Conservation (phyloP, 805 yeast species). For the Pichia eremophila region DNA sequence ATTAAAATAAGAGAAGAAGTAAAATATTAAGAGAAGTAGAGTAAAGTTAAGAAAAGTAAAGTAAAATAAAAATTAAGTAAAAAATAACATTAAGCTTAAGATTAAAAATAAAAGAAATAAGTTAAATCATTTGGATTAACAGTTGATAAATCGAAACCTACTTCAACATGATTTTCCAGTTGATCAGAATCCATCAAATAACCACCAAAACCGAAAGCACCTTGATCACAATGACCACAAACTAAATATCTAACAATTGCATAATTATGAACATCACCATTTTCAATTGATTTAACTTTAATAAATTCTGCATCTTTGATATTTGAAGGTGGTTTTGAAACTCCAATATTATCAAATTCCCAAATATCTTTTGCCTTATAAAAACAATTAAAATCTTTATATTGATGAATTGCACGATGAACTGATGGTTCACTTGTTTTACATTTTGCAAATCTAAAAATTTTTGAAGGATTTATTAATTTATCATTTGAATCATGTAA, state of each 20-base stretch:
- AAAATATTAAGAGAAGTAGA: not conserved
- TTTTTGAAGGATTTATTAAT: slow-evolving; percentile 1
- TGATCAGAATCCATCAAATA: slow-evolving; percentile 18
- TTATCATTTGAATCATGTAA: not conserved
- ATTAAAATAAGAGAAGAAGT: not conserved
- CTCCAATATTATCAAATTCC: slow-evolving; percentile 77
- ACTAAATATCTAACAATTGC: slow-evolving; percentile 45
- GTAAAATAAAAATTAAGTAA: too few relatives aligned
- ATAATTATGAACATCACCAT: slow-evolving; percentile 15
- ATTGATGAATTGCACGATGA: not conserved
- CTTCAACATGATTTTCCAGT: slow-evolving; percentile 4
- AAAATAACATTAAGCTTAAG: too few relatives aligned
- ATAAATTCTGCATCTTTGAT: slow-evolving; percentile 1
- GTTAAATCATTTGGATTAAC: slow-evolving; percentile 11
- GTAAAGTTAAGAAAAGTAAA: not conserved
- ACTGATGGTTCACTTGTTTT: slow-evolving; percentile 1
- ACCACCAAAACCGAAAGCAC: slow-evolving; percentile 67
- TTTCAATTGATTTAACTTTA: slow-evolving; percentile 10
- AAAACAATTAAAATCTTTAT: slow-evolving; percentile 15
- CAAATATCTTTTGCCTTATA: slow-evolving; percentile 49
- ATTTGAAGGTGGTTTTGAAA: slow-evolving; percentile 34
- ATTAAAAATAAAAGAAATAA: slow-evolving; percentile 8
- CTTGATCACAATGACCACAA: slow-evolving; percentile 72
- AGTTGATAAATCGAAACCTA: slow-evolving; percentile 1
- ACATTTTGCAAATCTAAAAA: slow-evolving; percentile 4